These are phyloP conservation scores for Iris pallida DNA, from an alignment of 116 monocot genomes.

Conservation along the genomic window DNA sequence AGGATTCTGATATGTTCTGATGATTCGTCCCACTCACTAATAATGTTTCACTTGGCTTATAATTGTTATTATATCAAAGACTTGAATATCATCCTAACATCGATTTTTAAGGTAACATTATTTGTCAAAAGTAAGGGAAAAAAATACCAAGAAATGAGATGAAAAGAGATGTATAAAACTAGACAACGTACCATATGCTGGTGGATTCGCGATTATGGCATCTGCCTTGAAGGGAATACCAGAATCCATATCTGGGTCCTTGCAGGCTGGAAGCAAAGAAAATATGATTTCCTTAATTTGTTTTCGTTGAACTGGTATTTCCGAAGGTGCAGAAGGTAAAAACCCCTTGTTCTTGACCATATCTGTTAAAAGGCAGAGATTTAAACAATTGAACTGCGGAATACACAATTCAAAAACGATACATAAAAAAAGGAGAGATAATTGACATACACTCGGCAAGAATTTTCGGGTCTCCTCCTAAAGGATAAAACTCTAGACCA, in stretches of 20 bases:
- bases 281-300: conserved; percentile 93
- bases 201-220: conserved; percentile 98
- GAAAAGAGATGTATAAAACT: background rate
- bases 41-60: too few species aligned
- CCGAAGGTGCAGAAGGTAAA: conserved; percentile 88
- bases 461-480: conserved; percentile 94
- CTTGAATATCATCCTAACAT: too few species aligned
- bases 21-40: too few species aligned
- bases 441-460: conserved; percentile 79
- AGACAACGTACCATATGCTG: conserved; percentile 76
- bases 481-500: conserved; percentile 90
- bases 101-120: too few species aligned
- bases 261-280: conserved; percentile 84
- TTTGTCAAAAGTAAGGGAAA: too few species aligned
- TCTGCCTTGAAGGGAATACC: conserved; percentile 87
- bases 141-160: too few species aligned
- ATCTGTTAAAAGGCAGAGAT: conserved; percentile 12
- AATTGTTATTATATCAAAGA: too few species aligned
- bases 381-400: background rate
- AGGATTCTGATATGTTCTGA: too few species aligned
- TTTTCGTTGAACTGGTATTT: conserved; percentile 83
- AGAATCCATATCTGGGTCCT: conserved; percentile 79
- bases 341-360: conserved; percentile 99
- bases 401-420: background rate
- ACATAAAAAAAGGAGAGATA: background rate